phyloP scores from a whole-genome alignment of 768 basidiomycete genomes.

The Holtermanniella nyarrowii region DNA sequence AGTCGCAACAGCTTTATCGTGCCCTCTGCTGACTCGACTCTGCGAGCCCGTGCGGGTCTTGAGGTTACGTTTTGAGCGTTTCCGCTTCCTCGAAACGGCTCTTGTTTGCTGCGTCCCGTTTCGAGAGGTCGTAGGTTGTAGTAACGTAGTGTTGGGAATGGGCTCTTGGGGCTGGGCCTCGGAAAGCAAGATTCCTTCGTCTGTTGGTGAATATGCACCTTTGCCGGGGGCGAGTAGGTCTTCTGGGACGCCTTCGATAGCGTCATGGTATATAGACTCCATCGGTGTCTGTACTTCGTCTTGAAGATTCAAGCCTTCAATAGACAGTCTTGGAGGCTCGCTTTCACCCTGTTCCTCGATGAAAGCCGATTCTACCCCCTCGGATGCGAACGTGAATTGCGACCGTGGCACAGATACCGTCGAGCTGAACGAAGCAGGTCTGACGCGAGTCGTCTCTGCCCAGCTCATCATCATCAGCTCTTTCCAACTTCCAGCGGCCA shows the following conservation, averaged over 20 bases:
- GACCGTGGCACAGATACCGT: not conserved
- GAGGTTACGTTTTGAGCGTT: not conserved
- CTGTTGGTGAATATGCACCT: no score
- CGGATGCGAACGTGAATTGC: not conserved
- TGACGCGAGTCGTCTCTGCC: slow-evolving; percentile 62
- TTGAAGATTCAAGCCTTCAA: no score
- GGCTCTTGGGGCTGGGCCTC: no score
- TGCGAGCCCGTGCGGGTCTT: not conserved
- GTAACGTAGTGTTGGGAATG: no score
- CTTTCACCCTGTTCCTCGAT: no score
- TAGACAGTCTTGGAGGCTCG: no score
- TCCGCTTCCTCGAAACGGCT: not conserved
- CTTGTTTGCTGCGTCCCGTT: no score
- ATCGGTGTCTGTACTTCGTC: no score
- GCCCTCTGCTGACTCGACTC: not conserved
- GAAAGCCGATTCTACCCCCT: not conserved
- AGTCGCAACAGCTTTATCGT: slow-evolving; percentile 55
- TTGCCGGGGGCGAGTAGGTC: no score
- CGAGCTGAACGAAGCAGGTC: not conserved
- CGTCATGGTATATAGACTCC: not conserved
- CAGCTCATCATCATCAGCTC: slow-evolving; percentile 46
- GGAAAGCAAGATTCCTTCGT: no score
- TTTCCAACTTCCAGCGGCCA: not conserved
- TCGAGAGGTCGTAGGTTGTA: no score
- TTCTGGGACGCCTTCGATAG: not conserved